Conservation (phyloP, 495 filamentous ascomycete species). For the Lasiosphaeriaceae sp. region DNA sequence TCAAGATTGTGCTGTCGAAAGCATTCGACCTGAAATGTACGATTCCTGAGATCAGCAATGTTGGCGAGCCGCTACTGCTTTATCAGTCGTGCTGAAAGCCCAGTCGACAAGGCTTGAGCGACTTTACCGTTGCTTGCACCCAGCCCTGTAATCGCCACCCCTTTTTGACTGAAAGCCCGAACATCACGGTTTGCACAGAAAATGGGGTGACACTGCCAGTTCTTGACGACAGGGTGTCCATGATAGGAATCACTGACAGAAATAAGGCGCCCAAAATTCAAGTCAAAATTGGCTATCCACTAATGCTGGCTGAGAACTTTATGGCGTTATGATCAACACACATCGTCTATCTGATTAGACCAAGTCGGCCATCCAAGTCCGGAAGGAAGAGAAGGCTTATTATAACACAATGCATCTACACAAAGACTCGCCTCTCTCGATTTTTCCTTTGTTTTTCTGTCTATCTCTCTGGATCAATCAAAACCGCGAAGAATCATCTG, state of each 20-base stretch:
- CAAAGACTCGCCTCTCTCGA: constrained; percentile 7
- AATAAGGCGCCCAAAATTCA: neutral
- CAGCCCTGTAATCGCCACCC: neutral
- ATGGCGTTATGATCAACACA: neutral
- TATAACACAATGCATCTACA: constrained; percentile 4
- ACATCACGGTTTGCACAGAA: neutral
- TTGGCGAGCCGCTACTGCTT: constrained; percentile 91
- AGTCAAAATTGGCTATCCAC: neutral
- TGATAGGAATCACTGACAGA: neutral
- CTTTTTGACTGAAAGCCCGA: neutral
- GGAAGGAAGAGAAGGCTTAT: neutral
- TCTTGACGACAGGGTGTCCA: neutral
- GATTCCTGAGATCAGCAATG: constrained; percentile 96
- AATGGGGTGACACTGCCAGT: neutral
- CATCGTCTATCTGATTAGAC: no score
- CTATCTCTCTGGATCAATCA: neutral
- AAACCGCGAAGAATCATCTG: neutral
- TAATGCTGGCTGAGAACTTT: constrained; percentile 4
- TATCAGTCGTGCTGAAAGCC: constrained; percentile 69
- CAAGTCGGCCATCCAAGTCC: no score
- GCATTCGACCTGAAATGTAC: constrained; percentile 98
- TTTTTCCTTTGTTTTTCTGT: constrained; percentile 6
- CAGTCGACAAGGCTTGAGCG: neutral
- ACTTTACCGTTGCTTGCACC: neutral
- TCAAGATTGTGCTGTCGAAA: constrained; percentile 98